Evolutionary conservation across 352 stramenopile genomes (phyloP).

Genomic region (Globisporangium middletonii): DNA sequence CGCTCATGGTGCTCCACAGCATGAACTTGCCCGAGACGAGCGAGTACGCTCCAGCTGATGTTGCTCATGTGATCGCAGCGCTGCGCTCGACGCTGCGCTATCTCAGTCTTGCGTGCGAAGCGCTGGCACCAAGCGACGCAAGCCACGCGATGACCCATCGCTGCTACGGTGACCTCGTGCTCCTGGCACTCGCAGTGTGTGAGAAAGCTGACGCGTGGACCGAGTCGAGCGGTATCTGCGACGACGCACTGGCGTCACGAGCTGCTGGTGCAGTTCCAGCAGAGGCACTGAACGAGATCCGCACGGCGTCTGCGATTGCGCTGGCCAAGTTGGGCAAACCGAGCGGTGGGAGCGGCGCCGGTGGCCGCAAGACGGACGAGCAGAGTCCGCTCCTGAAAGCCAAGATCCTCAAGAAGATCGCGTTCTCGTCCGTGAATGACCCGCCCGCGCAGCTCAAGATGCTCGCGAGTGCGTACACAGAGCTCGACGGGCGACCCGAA

Average conservation of each 20-base stretch:
- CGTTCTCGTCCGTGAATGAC: slow-evolving; percentile 53
- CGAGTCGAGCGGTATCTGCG: slow-evolving; percentile 29
- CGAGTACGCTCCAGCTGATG: slow-evolving; percentile 13
- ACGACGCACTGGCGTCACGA: slow-evolving; percentile 20
- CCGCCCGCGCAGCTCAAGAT: slow-evolving; percentile 51
- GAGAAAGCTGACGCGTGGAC: slow-evolving; percentile 43
- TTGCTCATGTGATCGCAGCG: slow-evolving; percentile 17
- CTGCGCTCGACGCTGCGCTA: slow-evolving; percentile 20
- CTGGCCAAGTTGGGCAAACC: slow-evolving; percentile 41
- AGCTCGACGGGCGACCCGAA: slow-evolving; percentile 53
- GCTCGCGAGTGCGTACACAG: slow-evolving; percentile 44
- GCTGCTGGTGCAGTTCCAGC: slow-evolving; percentile 8
- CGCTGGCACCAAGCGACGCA: neutral
- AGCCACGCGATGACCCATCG: slow-evolving; percentile 10
- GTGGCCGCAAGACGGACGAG: slow-evolving; percentile 27
- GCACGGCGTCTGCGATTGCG: slow-evolving; percentile 43
- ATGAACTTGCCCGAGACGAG: slow-evolving; percentile 14
- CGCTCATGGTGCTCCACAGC: slow-evolving; percentile 23
- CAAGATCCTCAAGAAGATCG: slow-evolving; percentile 63
- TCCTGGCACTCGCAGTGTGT: slow-evolving; percentile 49
- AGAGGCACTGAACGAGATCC: slow-evolving; percentile 41
- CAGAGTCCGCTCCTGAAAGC: slow-evolving; percentile 44
- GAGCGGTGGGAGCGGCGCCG: neutral
- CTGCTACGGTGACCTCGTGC: slow-evolving; percentile 43
- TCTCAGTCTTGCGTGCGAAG: slow-evolving; percentile 7